These are phyloP conservation scores for Purpureocillium lavendulum DNA, from an alignment of 2,329 filamentous ascomycete species.

Conservation along the genomic window DNA sequence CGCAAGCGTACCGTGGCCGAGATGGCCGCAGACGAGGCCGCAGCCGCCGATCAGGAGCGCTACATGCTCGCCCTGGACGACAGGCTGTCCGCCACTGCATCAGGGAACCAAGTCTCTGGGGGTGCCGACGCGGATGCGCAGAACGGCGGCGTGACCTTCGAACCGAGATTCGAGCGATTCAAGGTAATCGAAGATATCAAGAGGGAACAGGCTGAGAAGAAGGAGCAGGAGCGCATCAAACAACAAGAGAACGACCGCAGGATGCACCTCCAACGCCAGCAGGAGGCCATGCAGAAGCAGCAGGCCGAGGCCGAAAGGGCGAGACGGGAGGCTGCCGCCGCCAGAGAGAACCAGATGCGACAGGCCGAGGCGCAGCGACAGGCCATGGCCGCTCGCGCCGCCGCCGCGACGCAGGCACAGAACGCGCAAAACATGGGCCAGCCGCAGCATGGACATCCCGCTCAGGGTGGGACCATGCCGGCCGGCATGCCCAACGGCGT, in stretches of 20 bases:
- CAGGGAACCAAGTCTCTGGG: constrained; percentile 46
- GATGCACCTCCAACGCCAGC: constrained; percentile 35
- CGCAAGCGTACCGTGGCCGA: constrained; percentile 92
- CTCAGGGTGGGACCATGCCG: constrained; percentile 26
- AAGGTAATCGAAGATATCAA: constrained; percentile 85
- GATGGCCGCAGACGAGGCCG: constrained; percentile 87
- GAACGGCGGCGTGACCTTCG: constrained; percentile 64
- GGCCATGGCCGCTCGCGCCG: constrained; percentile 19
- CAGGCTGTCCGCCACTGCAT: constrained; percentile 54
- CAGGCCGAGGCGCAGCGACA: constrained; percentile 28
- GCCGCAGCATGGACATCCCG: constrained; percentile 24
- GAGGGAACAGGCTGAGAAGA: constrained; percentile 66
- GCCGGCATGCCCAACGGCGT: constrained; percentile 32
- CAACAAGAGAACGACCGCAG: constrained; percentile 52
- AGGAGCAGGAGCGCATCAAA: constrained; percentile 65
- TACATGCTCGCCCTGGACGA: constrained; percentile 94
- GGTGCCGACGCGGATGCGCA: constrained; percentile 65
- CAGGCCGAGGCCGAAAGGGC: constrained; percentile 35
- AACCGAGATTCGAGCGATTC: constrained; percentile 82
- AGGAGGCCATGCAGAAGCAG: constrained; percentile 35
- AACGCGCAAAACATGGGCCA: constrained; percentile 16
- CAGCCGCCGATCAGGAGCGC: constrained; percentile 79
- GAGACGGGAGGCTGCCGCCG: constrained; percentile 24
- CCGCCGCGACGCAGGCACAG: constrained; percentile 2
- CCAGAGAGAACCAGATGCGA: constrained; percentile 25